Evolutionary conservation across 2,329 filamentous ascomycete species (phyloP).

Genomic region (Pseudocercospora pini-densiflorae): DNA sequence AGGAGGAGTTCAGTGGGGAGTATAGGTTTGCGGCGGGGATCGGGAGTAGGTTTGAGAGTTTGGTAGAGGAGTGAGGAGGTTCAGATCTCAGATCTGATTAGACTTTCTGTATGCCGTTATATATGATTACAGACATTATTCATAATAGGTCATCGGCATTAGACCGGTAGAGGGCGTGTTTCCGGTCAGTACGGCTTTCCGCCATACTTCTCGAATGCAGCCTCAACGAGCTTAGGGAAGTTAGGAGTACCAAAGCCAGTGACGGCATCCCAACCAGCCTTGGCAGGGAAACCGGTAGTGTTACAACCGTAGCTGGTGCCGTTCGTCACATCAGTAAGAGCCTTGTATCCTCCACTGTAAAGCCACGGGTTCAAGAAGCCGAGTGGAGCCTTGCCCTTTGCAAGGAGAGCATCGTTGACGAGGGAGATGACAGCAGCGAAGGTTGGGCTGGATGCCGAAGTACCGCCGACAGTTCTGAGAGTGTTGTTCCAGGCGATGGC

Average conservation of each 20-base stretch:
- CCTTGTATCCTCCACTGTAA: constrained; percentile 54
- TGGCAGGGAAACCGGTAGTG: constrained; percentile 37
- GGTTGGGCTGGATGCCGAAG: constrained; percentile 60
- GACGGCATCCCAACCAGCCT: constrained; percentile 40
- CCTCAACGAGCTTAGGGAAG: constrained; percentile 32
- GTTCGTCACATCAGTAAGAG: constrained; percentile 54
- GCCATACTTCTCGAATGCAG: constrained; percentile 29
- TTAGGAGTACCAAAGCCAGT: constrained; percentile 30
- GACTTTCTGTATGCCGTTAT: not conserved
- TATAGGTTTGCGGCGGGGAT: constrained; percentile 43
- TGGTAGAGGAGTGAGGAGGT: constrained; percentile 25
- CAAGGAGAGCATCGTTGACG: constrained; percentile 65
- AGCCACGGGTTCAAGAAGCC: constrained; percentile 67
- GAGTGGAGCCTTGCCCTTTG: constrained; percentile 54
- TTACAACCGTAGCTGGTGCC: constrained; percentile 39
- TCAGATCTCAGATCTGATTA: not conserved
- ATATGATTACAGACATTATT: not conserved
- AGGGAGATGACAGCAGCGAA: constrained; percentile 64
- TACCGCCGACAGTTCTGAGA: constrained; percentile 50
- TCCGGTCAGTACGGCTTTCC: not conserved
- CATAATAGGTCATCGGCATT: not conserved
- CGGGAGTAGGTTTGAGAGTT: constrained; percentile 48
- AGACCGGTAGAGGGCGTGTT: not conserved
- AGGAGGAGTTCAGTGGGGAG: constrained; percentile 28
- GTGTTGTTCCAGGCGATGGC: constrained; percentile 47